Evolutionary conservation across 495 filamentous ascomycete species (phyloP), one percentile per base, ranked within the genome.

Genomic region (Daldinia childiae): DNA sequence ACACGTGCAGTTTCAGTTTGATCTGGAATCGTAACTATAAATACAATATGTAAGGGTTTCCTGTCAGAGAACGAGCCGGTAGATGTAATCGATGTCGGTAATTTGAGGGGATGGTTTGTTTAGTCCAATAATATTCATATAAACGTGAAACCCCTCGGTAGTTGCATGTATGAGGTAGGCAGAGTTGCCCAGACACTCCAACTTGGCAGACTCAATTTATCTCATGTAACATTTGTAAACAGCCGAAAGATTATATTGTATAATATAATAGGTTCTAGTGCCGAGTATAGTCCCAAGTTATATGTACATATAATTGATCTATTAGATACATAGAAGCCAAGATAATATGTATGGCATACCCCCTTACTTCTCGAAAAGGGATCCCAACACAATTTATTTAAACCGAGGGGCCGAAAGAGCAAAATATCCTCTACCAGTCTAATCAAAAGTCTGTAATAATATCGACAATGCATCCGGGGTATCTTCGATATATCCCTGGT

Each of bases 401-500:
- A 52, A 24, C 43, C 11, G 4, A 4, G 21, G 7, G 19, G 17
- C 17, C 3, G 2, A 3, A 24, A 48, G 43, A 24, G 17, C 21
- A 9, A 24, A 9, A 48, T 24, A 21, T 21, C 3, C 17, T 27
- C 27, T 50, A 15, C 68, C 32, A 76, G 7, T 45, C 52, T 48
- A 48, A 29, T 59, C 59, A 41, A 74, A 77, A 14, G 48, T 58
- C 51, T 71, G 45, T n/a, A 77, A 36, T 50, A 75, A 21, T 4
- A 29, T 30, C 14, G 59, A 24, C 1, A 77, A 55, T 9, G 65
- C 39, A 7, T 58, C 45, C 11, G 58, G 41, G 11, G 57, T 69
- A 17, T 55, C 26, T 55, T 75, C 69, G 3, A 77, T 56, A 45
- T 77, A 75, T 29, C 75, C 73, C 39, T 68, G 68, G 6, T 77